Evolutionary conservation across 2,329 filamentous ascomycete species (phyloP).

Genomic region (Xylaria sp.): DNA sequence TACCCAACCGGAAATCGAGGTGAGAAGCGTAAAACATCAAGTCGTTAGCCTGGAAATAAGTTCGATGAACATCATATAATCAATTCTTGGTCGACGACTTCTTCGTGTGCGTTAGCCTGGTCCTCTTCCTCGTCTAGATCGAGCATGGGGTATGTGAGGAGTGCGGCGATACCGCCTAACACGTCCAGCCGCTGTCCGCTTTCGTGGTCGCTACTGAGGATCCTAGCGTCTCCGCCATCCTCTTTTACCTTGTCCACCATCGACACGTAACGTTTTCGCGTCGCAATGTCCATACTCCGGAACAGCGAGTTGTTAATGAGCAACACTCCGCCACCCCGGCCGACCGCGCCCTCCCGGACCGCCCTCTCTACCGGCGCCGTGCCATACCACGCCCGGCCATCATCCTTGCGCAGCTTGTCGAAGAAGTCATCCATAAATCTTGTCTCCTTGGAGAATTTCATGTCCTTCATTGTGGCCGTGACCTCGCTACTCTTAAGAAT

Average conservation of each 20-base stretch:
- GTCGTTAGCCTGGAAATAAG: background rate
- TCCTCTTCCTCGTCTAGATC: slow-evolving; percentile 77
- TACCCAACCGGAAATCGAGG: background rate
- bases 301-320: slow-evolving; percentile 91
- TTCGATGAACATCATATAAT: slow-evolving; percentile 42
- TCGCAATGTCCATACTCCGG: slow-evolving; percentile 79
- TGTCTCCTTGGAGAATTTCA: slow-evolving; percentile 87
- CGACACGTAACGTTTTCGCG: slow-evolving; percentile 81
- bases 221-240: slow-evolving; percentile 84
- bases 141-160: slow-evolving; percentile 86
- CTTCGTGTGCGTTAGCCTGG: slow-evolving; percentile 49
- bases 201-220: slow-evolving; percentile 94
- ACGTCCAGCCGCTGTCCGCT: slow-evolving; percentile 87
- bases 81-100: slow-evolving; percentile 41
- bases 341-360: slow-evolving; percentile 87
- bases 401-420: slow-evolving; percentile 80
- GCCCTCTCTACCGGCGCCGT: slow-evolving; percentile 82
- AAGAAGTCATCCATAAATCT: slow-evolving; percentile 86
- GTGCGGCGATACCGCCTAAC: slow-evolving; percentile 86
- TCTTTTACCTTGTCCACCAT: slow-evolving; percentile 89
- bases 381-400: slow-evolving; percentile 92
- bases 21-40: background rate
- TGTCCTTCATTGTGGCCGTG: slow-evolving; percentile 79
- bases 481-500: slow-evolving; percentile 85
- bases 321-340: slow-evolving; percentile 83